Base-by-base conservation (phyloP, 345 rosid genomes). In the Clarkia xantiana region DNA sequence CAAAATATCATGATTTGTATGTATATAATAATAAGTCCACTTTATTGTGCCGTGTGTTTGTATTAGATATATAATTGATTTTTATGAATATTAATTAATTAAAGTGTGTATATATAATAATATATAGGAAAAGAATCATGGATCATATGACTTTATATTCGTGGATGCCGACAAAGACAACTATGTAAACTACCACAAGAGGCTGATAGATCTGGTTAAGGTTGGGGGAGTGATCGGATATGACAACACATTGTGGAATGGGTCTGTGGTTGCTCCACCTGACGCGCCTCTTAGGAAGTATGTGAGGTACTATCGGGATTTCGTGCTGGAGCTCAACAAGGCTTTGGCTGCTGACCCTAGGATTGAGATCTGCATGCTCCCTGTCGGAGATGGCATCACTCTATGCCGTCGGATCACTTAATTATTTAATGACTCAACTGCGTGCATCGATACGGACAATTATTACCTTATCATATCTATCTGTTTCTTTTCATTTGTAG, bases 111-210 rank as follows among this genome's bases (percentile, higher is more conserved):
- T n/a, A n/a, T n/a, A n/a, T n/a, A n/a, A n/a, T n/a, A n/a, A n/a
- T n/a, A n/a, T n/a, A n/a, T n/a, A 86, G 95, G 85, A 65, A 55
- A 80, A 82, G 67, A 53, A 74, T 71, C 87, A 76, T 52, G 96
- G 96, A 8, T 51, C 78, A 0, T 87, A 54, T 18, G 96, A 93
- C 64, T 93, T 93, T 76, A 71, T 93, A 11, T 87, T 93, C 54
- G 99, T 93, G 60, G 99, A 93, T 45, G 99, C 99, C 18, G 96
- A 93, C 59, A 93, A 93, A 59, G 96, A 87, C 77, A 93, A 93
- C 71, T 87, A 93, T 65, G 17, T 87, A 5, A 87, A 87, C 76
- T 84, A 87, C 68, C 96, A 87, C 67, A 75, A 82, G 71, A 75
- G 94, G 56, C 41, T 87, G 72, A 74, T 87, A 4, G 95, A 87